These are phyloP conservation scores for Amanita muscaria DNA, from an alignment of 768 basidiomycete genomes.

Conservation along the genomic window DNA sequence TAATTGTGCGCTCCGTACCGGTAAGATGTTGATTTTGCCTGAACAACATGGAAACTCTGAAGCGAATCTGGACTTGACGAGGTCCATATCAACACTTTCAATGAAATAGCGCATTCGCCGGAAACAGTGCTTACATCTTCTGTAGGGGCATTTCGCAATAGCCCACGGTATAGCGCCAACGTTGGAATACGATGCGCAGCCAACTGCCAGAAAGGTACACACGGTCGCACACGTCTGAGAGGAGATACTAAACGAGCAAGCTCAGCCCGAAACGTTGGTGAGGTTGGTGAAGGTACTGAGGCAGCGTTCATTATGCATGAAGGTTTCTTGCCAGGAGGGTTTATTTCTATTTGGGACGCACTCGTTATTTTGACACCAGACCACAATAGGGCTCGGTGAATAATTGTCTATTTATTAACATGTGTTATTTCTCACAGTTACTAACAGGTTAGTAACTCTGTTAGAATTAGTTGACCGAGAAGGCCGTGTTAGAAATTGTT, in stretches of 20 bases:
- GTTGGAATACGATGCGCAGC: conserved; percentile 71
- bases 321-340: too few species aligned
- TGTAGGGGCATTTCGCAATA: conserved; percentile 47
- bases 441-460: not conserved
- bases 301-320: too few species aligned
- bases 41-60: conserved; percentile 49
- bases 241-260: conserved; percentile 46
- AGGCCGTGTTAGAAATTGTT: conserved; percentile 1
- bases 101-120: too few species aligned
- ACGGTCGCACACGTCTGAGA: conserved; percentile 50
- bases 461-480: not conserved
- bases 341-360: too few species aligned
- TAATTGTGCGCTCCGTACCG: conserved; percentile 39
- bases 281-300: conserved; percentile 17
- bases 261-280: conserved; percentile 41
- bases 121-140: conserved; percentile 36
- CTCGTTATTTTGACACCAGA: too few species aligned
- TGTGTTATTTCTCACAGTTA: conserved; percentile 1
- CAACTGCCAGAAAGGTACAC: conserved; percentile 59
- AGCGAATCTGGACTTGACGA: conserved; percentile 39
- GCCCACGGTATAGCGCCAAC: conserved; percentile 62
- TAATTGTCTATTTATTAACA: conserved; percentile 1
- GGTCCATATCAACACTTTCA: conserved; percentile 1
- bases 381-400: conserved; percentile 1
- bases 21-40: conserved; percentile 42